These are phyloP conservation scores for Clonostachys sp. DNA, from an alignment of 2,329 filamentous ascomycete genomes.

Conservation along the genomic window DNA sequence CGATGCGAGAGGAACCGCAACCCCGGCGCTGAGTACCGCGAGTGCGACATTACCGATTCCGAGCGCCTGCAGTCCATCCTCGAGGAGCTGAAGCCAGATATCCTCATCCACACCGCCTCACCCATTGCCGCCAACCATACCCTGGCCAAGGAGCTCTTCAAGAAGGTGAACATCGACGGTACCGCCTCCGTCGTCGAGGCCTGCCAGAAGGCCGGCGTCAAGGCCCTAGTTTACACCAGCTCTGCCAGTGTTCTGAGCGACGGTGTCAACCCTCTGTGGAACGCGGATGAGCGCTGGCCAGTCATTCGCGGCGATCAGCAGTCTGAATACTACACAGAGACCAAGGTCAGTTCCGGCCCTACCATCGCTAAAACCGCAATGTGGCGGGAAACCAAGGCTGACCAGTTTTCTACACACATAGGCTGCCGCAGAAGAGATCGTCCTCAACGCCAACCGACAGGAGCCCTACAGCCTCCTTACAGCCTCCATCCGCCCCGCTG, in stretches of 20 bases:
- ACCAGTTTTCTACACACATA: constrained; percentile 7
- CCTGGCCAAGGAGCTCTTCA: constrained; percentile 59
- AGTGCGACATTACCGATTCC: constrained; percentile 72
- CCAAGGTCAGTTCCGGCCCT: constrained; percentile 59
- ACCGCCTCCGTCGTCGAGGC: constrained; percentile 75
- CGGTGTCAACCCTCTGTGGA: constrained; percentile 71
- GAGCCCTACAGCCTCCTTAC: constrained; percentile 61
- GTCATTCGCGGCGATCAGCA: constrained; percentile 67
- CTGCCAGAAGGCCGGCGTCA: constrained; percentile 65
- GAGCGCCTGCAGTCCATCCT: constrained; percentile 60
- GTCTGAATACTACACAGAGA: constrained; percentile 82
- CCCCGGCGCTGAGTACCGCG: constrained; percentile 56
- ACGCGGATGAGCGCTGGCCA: constrained; percentile 81
- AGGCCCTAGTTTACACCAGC: constrained; percentile 85
- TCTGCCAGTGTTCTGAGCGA: constrained; percentile 85
- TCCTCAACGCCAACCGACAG: constrained; percentile 69
- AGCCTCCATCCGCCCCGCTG: constrained; percentile 77
- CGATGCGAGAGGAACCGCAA: constrained; percentile 66
- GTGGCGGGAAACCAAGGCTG: background rate
- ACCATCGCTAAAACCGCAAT: no score
- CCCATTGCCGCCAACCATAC: constrained; percentile 53
- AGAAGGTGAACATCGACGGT: constrained; percentile 83
- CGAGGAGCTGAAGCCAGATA: constrained; percentile 62
- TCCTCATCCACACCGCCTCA: constrained; percentile 89
- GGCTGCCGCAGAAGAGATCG: constrained; percentile 77